Evolutionary conservation across 768 basidiomycete species (phyloP), one percentile per base, ranked within the genome.

Genomic region (Podaxis sp.): DNA sequence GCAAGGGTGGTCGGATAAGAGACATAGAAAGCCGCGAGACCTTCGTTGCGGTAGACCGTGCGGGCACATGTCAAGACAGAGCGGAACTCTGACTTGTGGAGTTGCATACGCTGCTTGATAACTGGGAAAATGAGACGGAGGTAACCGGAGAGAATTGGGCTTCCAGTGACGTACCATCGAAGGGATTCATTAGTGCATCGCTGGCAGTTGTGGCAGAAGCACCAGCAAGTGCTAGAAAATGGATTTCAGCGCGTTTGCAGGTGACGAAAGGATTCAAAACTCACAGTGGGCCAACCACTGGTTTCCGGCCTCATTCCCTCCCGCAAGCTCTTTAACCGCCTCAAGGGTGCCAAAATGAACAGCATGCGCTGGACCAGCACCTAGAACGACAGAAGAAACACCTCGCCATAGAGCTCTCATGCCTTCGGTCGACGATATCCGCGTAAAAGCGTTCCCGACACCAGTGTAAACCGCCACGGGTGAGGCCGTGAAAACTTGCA

Each of bases 41-140:
- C 97, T 76, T 99, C 97, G 39, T 78, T 87, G 49, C 77, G 83
- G 76, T 94, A 95, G 57, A 99, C 91, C 12, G 88, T 87, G 24
- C 84, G 83, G 61, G 95, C 93, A 68, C 95, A 95, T n/a, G 86
- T 84, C 67, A 89, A 77, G 48, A 96, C 93, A 40, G 92, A 93
- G 51, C 89, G 89, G 76, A 94, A 95, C 73, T 90, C 82, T 3
- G 97, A 99, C 71, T 92, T 87, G 78, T 96, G 95, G 61, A 99
- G 82, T 76, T 99, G 97, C 97, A 99, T 98, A 57, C 97, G 88
- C 80, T 99, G 97, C 78, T 99, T 99, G 80, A 99, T 93, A 69
- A 99, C 96, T 98, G 74, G 56, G 67, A 57, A 57, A 67, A 63
- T 46, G 64, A 70, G 38, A 40, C 64, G 66, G 44, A 33, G 48